phyloP scores from a whole-genome alignment of 306 rosid genomes.

The Castanea crenata region DNA sequence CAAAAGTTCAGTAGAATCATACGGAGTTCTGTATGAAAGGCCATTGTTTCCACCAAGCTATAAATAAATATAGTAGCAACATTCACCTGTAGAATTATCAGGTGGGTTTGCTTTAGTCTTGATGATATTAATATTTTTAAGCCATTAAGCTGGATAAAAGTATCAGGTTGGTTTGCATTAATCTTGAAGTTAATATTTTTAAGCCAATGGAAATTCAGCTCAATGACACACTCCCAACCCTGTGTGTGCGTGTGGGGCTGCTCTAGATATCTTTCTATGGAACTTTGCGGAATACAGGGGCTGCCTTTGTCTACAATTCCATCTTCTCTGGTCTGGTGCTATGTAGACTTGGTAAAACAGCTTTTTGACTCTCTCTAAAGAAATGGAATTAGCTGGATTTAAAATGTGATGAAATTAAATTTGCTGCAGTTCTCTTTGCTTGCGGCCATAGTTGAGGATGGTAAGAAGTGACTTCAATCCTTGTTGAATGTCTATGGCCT shows the following conservation, averaged over 20 bases:
- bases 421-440: slow-evolving; percentile 43
- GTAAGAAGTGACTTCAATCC: slow-evolving; percentile 38
- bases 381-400: slow-evolving; percentile 33
- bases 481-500: slow-evolving; percentile 27
- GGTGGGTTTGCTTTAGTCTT: too few species aligned
- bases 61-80: too few species aligned
- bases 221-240: too few species aligned
- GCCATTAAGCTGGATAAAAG: too few species aligned
- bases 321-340: slow-evolving; percentile 52
- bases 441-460: slow-evolving; percentile 45
- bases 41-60: too few species aligned
- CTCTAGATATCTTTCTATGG: slow-evolving; percentile 36
- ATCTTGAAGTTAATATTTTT: too few species aligned
- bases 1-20: too few species aligned
- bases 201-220: too few species aligned
- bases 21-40: too few species aligned
- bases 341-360: slow-evolving; percentile 40
- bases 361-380: slow-evolving; percentile 28
- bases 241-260: slow-evolving; percentile 46
- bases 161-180: too few species aligned
- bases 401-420: slow-evolving; percentile 33
- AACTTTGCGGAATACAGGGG: slow-evolving; percentile 25
- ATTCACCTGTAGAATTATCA: too few species aligned
- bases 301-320: slow-evolving; percentile 37
- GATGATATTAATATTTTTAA: too few species aligned